Conservation (phyloP, 371 early-diverging fungal genomes). For the Rhizopus delemar region DNA sequence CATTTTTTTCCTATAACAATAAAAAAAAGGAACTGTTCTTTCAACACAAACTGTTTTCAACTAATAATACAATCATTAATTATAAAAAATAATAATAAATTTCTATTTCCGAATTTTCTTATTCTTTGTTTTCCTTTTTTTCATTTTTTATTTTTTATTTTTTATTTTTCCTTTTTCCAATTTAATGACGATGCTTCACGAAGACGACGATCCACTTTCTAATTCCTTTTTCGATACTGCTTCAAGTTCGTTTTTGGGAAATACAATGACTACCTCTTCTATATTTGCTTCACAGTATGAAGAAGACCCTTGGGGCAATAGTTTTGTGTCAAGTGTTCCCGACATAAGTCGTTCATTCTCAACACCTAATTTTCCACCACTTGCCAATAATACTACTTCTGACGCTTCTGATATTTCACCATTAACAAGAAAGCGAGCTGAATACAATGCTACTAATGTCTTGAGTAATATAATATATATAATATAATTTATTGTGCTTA, state of each 20-base stretch:
- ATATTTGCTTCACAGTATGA: constrained; percentile 35
- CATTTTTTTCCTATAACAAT: no score
- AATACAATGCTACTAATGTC: constrained; percentile 10
- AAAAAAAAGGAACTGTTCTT: no score
- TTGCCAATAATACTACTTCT: constrained; percentile 13
- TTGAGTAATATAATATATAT: constrained; percentile 11
- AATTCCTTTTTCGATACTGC: constrained; percentile 28
- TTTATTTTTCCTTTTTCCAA: constrained; percentile 1
- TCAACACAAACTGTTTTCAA: neutral
- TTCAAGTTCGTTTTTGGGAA: constrained; percentile 22
- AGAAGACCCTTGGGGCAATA: constrained; percentile 41
- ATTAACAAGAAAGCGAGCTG: neutral
- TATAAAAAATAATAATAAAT: constrained; percentile 1
- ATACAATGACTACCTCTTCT: constrained; percentile 21
- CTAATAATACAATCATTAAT: neutral
- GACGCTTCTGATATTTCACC: constrained; percentile 7
- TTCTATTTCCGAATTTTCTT: constrained; percentile 12
- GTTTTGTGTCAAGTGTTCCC: constrained; percentile 8
- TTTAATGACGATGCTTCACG: constrained; percentile 27
- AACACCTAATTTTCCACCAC: constrained; percentile 16
- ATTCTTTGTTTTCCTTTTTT: constrained; percentile 8
- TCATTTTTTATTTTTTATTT: neutral
- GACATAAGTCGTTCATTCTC: constrained; percentile 22
- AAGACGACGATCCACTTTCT: constrained; percentile 35
- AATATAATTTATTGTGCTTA: neutral